These are phyloP conservation scores for Bisporella sp. DNA, from an alignment of 2,329 filamentous ascomycete species.

Conservation along the genomic window DNA sequence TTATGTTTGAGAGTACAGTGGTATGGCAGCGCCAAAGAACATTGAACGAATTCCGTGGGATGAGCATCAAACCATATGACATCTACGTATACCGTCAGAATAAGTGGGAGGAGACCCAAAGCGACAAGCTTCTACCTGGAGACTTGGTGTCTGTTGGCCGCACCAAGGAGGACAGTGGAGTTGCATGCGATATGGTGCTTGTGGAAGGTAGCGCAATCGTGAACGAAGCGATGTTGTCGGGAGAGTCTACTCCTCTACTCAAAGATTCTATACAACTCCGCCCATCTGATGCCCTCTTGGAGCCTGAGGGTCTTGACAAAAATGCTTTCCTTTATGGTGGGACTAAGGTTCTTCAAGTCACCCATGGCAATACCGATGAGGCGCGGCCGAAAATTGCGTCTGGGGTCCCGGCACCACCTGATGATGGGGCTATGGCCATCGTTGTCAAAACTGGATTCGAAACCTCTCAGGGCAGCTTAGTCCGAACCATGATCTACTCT, in stretches of 20 bases:
- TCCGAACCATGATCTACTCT: constrained; percentile 99
- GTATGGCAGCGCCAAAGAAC: constrained; percentile 98
- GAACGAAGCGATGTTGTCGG: constrained; percentile 98
- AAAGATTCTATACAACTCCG: constrained; percentile 94
- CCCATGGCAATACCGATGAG: constrained; percentile 74
- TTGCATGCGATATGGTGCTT: constrained; percentile 94
- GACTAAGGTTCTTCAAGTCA: constrained; percentile 94
- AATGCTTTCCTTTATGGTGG: constrained; percentile 94
- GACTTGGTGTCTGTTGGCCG: constrained; percentile 88
- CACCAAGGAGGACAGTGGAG: constrained; percentile 94
- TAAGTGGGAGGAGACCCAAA: constrained; percentile 83
- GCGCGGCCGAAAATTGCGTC: constrained; percentile 65
- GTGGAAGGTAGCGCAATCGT: constrained; percentile 95
- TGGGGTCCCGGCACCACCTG: constrained; percentile 76
- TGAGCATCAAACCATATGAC: constrained; percentile 98
- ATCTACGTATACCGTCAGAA: constrained; percentile 84
- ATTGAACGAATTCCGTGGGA: constrained; percentile 90
- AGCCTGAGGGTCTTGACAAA: constrained; percentile 90
- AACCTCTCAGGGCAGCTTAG: constrained; percentile 94
- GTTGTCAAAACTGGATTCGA: constrained; percentile 98
- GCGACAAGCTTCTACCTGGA: constrained; percentile 86
- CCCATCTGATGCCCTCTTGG: constrained; percentile 71
- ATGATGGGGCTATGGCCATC: constrained; percentile 88
- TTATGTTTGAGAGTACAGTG: constrained; percentile 95
- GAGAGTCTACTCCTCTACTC: constrained; percentile 91